These are phyloP conservation scores for Yamadazyma songkhlaensis DNA, from an alignment of 1,139 yeast species.

Conservation along the genomic window DNA sequence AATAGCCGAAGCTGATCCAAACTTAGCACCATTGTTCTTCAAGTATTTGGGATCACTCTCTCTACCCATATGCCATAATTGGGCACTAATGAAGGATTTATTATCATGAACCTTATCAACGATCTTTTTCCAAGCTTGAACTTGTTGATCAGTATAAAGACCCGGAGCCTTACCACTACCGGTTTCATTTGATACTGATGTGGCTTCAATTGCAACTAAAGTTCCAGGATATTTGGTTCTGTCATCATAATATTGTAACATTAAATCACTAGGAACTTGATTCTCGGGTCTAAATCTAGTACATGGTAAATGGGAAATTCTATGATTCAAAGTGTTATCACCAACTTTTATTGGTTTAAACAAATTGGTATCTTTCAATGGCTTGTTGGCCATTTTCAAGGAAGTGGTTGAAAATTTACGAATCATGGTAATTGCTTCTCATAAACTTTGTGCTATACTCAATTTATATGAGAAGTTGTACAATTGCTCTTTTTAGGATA, in stretches of 20 bases:
- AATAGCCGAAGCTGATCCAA: constrained; percentile 24
- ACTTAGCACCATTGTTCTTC: constrained; percentile 29
- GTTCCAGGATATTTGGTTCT: constrained; percentile 52
- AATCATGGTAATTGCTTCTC: background rate
- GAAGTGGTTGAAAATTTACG: background rate
- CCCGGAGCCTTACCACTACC: constrained; percentile 52
- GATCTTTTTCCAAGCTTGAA: constrained; percentile 48
- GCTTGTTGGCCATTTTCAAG: background rate
- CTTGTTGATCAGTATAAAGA: constrained; percentile 46
- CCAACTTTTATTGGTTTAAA: constrained; percentile 54
- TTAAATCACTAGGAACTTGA: constrained; percentile 45
- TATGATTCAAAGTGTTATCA: constrained; percentile 29
- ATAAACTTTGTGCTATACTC: no score
- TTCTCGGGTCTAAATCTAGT: constrained; percentile 47
- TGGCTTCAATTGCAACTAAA: constrained; percentile 24
- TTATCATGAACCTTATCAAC: constrained; percentile 51
- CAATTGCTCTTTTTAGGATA: no score
- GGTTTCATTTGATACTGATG: constrained; percentile 28
- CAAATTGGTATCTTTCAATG: constrained; percentile 5
- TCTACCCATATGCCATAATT: constrained; percentile 64
- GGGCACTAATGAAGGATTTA: constrained; percentile 51
- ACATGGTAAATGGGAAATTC: constrained; percentile 54
- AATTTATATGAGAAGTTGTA: no score
- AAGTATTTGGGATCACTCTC: constrained; percentile 42
- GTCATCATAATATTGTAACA: constrained; percentile 49